A percentile compares a stretch with the other conserved stretches of the same genome.
These are phyloP conservation scores for Hamigera avellanea DNA, from an alignment of 495 filamentous ascomycete genomes.

Conservation along the genomic window DNA sequence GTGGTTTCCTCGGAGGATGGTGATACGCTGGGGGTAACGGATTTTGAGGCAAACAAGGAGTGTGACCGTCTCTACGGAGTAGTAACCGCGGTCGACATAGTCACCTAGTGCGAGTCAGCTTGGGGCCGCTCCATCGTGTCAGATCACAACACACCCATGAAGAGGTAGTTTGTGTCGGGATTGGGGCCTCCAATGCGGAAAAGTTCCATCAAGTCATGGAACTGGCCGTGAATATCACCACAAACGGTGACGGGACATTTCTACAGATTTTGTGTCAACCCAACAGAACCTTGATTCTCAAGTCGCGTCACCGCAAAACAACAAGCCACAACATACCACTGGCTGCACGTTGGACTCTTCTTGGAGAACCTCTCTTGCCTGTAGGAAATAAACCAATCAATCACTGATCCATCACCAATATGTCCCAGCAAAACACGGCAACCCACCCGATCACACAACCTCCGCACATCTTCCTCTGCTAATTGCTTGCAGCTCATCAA, in stretches of 20 bases:
- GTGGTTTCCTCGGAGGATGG: slow-evolving; percentile 93
- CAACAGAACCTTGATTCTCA: background rate
- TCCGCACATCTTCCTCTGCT: slow-evolving; percentile 85
- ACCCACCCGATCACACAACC: slow-evolving; percentile 92
- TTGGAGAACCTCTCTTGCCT: slow-evolving; percentile 94
- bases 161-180: slow-evolving; percentile 89
- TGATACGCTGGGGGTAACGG: slow-evolving; percentile 91
- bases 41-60: slow-evolving; percentile 92
- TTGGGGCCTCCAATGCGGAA: slow-evolving; percentile 89
- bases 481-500: slow-evolving; percentile 98
- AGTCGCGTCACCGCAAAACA: background rate
- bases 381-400: slow-evolving; percentile 5
- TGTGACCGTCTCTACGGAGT: slow-evolving; percentile 92
- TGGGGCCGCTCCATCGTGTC: slow-evolving; percentile 1
- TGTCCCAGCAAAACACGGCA: background rate
- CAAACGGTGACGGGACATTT: slow-evolving; percentile 93
- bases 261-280: slow-evolving; percentile 33
- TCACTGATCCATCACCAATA: slow-evolving; percentile 2
- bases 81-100: slow-evolving; percentile 95
- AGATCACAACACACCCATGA: slow-evolving; percentile 59
- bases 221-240: slow-evolving; percentile 90
- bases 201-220: slow-evolving; percentile 89
- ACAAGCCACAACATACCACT: slow-evolving; percentile 51
- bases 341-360: slow-evolving; percentile 98
- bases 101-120: slow-evolving; percentile 56